phyloP scores from a whole-genome alignment of 306 rosid genomes.

The Arachis stenosperma region DNA sequence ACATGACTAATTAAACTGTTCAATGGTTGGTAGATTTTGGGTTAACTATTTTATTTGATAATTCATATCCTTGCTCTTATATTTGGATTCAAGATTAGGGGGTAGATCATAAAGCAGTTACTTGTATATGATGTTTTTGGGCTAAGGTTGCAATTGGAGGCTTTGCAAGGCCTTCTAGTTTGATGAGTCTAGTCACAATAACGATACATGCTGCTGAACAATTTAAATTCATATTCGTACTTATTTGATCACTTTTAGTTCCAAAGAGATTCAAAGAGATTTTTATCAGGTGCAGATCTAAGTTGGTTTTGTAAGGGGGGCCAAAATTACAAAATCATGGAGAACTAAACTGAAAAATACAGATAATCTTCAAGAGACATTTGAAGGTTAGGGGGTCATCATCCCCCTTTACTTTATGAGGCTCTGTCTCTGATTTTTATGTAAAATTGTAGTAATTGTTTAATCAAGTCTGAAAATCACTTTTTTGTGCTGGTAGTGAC shows the following conservation, averaged over 20 bases:
- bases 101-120: slow-evolving; percentile 15
- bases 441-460: slow-evolving; percentile 3
- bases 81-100: slow-evolving; percentile 9
- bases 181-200: slow-evolving; percentile 19
- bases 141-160: slow-evolving; percentile 23
- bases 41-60: slow-evolving; percentile 19
- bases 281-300: neutral
- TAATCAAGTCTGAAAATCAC: neutral
- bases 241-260: neutral
- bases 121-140: neutral
- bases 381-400: too few species aligned
- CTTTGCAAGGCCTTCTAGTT: slow-evolving; percentile 13
- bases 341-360: too few species aligned
- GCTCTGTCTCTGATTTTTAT: too few species aligned
- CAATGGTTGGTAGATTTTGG: slow-evolving; percentile 12
- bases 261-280: neutral
- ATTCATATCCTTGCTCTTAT: slow-evolving; percentile 2
- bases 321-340: too few species aligned
- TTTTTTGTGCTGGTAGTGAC: slow-evolving; percentile 4
- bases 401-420: too few species aligned
- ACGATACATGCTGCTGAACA: neutral
- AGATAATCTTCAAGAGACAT: too few species aligned
- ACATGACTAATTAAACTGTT: neutral
- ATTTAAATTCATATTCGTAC: slow-evolving; percentile 9
- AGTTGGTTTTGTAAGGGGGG: too few species aligned